Evolutionary conservation across 202 grass and related monocot genomes (phyloP).

Genomic region (Brachypodium distachyon): DNA sequence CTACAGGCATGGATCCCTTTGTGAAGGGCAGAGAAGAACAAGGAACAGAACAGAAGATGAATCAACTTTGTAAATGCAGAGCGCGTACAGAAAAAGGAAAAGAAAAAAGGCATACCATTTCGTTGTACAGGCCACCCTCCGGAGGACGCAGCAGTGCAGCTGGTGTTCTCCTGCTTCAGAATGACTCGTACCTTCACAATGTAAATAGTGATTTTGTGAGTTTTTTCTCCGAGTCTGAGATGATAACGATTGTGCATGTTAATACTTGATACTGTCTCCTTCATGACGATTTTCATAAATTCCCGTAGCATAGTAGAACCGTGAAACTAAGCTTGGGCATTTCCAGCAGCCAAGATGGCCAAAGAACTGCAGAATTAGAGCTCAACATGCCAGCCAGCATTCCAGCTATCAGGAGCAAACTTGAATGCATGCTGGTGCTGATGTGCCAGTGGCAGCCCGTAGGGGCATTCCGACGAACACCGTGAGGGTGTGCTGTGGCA

Average conservation of each 20-base stretch:
- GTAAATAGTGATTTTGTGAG: conserved; percentile 24
- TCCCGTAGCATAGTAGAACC: background rate
- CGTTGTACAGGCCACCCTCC: background rate
- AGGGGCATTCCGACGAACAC: conserved; percentile 7
- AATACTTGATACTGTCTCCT: background rate
- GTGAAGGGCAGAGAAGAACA: conserved; percentile 23
- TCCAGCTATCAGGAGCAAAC: background rate
- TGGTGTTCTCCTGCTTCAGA: background rate
- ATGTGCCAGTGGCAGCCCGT: background rate
- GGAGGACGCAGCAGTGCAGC: background rate
- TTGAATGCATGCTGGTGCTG: background rate
- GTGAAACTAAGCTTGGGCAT: background rate
- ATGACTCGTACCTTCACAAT: conserved; percentile 11
- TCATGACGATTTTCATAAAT: background rate
- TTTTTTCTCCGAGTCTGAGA: background rate
- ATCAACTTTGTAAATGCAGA: conserved; percentile 51
- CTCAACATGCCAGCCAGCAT: background rate
- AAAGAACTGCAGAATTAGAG: background rate
- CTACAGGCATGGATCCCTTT: conserved; percentile 74
- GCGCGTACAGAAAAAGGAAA: conserved; percentile 24
- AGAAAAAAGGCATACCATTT: background rate
- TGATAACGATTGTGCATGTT: background rate
- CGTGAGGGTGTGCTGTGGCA: background rate
- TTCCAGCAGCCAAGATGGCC: background rate
- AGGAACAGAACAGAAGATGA: background rate